A percentile compares a stretch with the other conserved stretches of the same genome.
phyloP scores from a whole-genome alignment of 2,329 filamentous ascomycete genomes.

The Ambrosiella cleistominuta region DNA sequence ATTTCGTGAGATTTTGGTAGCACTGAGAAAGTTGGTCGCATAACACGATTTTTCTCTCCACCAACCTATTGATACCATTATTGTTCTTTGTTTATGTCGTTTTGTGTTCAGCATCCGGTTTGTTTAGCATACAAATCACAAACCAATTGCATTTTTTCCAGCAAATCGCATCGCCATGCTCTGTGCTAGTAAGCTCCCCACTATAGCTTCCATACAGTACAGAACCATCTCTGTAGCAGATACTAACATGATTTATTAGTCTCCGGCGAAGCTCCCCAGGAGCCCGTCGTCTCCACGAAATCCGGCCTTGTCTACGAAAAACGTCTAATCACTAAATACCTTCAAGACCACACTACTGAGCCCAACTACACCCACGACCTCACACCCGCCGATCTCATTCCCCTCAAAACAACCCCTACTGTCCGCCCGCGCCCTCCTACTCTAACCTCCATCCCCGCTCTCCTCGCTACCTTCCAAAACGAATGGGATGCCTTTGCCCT shows the following conservation, averaged over 20 bases:
- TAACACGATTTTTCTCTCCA: not conserved
- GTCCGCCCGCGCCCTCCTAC: slow-evolving; percentile 82
- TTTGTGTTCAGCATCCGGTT: not conserved
- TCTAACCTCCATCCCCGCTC: slow-evolving; percentile 85
- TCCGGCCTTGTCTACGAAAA: slow-evolving; percentile 90
- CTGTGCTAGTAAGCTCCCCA: slow-evolving; percentile 27
- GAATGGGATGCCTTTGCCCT: slow-evolving; percentile 93
- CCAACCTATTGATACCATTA: not conserved
- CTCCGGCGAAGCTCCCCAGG: slow-evolving; percentile 88
- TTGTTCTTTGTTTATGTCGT: not conserved
- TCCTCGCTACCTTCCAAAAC: slow-evolving; percentile 89
- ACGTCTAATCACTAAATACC: slow-evolving; percentile 85
- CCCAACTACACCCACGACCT: slow-evolving; percentile 79
- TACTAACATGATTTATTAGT: slow-evolving; percentile 33
- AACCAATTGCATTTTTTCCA: not conserved
- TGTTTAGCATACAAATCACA: not conserved
- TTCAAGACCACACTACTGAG: slow-evolving; percentile 75
- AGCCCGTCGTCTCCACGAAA: slow-evolving; percentile 87
- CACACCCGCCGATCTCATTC: slow-evolving; percentile 66
- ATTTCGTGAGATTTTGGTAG: not conserved
- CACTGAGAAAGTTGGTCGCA: not conserved
- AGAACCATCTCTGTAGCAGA: not conserved
- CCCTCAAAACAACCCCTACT: slow-evolving; percentile 65
- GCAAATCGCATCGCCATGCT: slow-evolving; percentile 24
- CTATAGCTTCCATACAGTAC: not conserved